Evolutionary conservation across 129 eudicot genomes (phyloP), one percentile per base, ranked within the genome.

Genomic region (Flaveria robusta): DNA sequence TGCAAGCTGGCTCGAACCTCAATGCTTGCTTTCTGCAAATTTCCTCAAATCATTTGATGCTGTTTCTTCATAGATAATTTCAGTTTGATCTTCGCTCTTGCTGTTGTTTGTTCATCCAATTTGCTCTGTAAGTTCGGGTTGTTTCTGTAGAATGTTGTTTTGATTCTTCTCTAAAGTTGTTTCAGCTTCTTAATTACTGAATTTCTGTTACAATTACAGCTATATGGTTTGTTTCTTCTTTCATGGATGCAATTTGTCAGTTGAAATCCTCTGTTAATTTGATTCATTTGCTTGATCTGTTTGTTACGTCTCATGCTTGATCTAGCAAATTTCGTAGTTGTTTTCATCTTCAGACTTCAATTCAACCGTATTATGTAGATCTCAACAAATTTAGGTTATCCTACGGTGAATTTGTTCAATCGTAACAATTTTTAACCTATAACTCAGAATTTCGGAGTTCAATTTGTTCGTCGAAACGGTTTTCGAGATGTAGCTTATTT

Each of bases 111-210:
- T 62, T 60, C 71, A 50, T 64, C 78, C 18, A n/a, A n/a, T 58
- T n/a, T 79, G 78, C 83, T 56, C 64, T 74, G 83, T 74, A 23
- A 80, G 79, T 67, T 80, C 11, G 3, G 4, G 1, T 66, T 39
- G 7, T 10, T 22, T 8, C 18, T 3, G n/a, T n/a, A n/a, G n/a
- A n/a, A n/a, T n/a, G n/a, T n/a, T n/a, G 49, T 54, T 66, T 37
- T 73, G 26, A 73, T 73, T 71, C 27, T 16, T 60, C 59, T 60
- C 26, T 1, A 43, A 60, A 1, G 26, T 45, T 24, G 59, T 60
- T 47, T 42, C 47, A 23, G 51, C 27, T 45, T 64, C 47, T 20
- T 19, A 50, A 12, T 63, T 49, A 27, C 34, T 75, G 6, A 45
- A 60, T 46, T 78, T 39, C 6, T 60, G 46, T 27, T 56, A 26